Conservation (phyloP, 768 basidiomycete species). For the Rhodotorula paludigena region DNA sequence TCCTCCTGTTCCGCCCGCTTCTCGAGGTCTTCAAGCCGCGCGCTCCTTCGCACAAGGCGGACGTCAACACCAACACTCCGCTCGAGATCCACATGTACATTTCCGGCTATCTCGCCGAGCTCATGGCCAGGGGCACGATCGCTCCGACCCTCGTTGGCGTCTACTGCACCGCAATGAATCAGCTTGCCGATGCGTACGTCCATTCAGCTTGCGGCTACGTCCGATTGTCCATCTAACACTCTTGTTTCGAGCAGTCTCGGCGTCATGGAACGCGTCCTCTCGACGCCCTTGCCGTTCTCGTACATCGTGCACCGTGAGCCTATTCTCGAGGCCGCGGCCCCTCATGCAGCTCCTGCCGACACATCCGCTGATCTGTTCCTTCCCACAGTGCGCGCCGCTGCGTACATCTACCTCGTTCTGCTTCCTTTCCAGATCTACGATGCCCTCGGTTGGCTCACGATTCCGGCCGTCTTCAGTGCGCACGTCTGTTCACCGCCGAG, state of each 20-base stretch:
- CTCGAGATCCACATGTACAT: conserved; percentile 26
- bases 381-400: neutral
- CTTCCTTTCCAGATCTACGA: conserved; percentile 45
- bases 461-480: conserved; percentile 43
- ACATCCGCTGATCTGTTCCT: neutral
- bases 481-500: conserved; percentile 36
- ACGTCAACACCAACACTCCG: conserved; percentile 22
- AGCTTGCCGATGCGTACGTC: conserved; percentile 24
- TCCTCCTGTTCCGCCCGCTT: conserved; percentile 13
- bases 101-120: conserved; percentile 39
- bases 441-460: conserved; percentile 42
- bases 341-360: neutral
- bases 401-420: conserved; percentile 43
- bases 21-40: neutral
- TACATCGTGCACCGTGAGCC: conserved; percentile 10
- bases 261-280: conserved; percentile 45
- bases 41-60: neutral
- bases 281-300: conserved; percentile 45
- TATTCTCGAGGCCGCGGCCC: neutral
- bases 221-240: neutral
- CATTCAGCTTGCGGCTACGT: neutral
- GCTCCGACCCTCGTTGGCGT: conserved; percentile 39
- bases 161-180: conserved; percentile 36
- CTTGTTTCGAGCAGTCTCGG: conserved; percentile 21
- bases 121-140: conserved; percentile 39